Conservation (phyloP, 495 filamentous ascomycete genomes). For the Penicillium roqueforti region DNA sequence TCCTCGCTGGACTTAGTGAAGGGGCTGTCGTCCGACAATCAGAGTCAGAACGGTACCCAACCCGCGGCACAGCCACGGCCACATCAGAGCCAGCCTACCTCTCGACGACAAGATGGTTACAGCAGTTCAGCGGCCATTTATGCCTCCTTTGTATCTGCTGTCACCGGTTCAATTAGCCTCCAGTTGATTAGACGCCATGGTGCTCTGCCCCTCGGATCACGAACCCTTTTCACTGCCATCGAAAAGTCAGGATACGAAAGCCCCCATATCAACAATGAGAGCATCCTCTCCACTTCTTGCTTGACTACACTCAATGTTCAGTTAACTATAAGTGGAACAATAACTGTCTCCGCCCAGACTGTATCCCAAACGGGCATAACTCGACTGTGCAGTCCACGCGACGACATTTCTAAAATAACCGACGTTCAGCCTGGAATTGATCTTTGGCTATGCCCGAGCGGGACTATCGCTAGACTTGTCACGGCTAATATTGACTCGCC, state of each 20-base stretch:
- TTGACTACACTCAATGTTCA: conserved; percentile 41
- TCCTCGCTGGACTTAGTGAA: conserved; percentile 37
- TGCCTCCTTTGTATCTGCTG: conserved; percentile 41
- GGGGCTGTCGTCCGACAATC: conserved; percentile 35
- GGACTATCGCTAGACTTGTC: conserved; percentile 44
- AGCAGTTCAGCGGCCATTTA: conserved; percentile 41
- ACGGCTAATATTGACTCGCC: conserved; percentile 22
- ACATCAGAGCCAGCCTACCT: conserved; percentile 22
- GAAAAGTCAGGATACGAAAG: conserved; percentile 32
- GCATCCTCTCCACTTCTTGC: conserved; percentile 26
- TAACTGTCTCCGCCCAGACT: conserved; percentile 39
- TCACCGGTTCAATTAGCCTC: conserved; percentile 40
- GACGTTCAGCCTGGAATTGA: conserved; percentile 31
- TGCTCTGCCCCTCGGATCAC: conserved; percentile 43
- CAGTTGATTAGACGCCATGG: conserved; percentile 36
- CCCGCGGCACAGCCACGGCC: conserved; percentile 26
- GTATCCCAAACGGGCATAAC: conserved; percentile 37
- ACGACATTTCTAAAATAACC: conserved; percentile 16
- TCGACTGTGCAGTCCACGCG: conserved; percentile 27
- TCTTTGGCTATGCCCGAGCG: conserved; percentile 50
- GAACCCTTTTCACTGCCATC: conserved; percentile 41
- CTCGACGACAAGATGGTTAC: conserved; percentile 34
- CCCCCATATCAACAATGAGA: conserved; percentile 28
- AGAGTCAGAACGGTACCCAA: conserved; percentile 18
- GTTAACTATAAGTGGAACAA: conserved; percentile 34